Evolutionary conservation across 1,139 yeast genomes (phyloP).

Genomic region (Diutina pseudorugosa): DNA sequence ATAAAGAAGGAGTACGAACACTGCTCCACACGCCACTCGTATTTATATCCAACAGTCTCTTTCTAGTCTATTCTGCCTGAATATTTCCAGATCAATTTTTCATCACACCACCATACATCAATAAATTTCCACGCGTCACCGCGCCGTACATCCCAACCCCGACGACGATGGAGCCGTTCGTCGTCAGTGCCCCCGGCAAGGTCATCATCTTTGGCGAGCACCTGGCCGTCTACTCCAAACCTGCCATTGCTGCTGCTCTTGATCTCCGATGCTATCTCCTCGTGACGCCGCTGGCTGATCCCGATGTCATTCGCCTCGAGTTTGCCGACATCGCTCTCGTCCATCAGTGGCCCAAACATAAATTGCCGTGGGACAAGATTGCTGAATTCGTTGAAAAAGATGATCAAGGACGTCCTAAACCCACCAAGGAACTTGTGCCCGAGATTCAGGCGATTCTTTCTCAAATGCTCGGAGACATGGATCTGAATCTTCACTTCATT

Average conservation of each 20-base stretch:
- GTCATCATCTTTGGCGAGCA: conserved; percentile 96
- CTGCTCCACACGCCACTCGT: too few relatives aligned
- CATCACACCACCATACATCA: not conserved
- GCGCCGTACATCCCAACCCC: not conserved
- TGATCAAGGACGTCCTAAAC: conserved; percentile 22
- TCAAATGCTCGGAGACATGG: conserved; percentile 30
- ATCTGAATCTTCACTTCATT: conserved; percentile 53
- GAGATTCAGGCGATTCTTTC: conserved; percentile 41
- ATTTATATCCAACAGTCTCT: too few relatives aligned
- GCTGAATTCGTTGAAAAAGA: conserved; percentile 11
- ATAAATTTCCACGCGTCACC: not conserved
- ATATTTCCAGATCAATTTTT: not conserved
- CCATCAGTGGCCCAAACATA: conserved; percentile 46
- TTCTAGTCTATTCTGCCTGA: too few relatives aligned
- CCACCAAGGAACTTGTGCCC: conserved; percentile 47
- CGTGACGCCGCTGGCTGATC: conserved; percentile 33
- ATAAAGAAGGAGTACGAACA: too few relatives aligned
- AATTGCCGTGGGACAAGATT: conserved; percentile 49
- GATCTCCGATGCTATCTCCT: conserved; percentile 70
- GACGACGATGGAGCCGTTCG: conserved; percentile 28
- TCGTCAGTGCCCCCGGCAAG: conserved; percentile 93
- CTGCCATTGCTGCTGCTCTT: conserved; percentile 86
- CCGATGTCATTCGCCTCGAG: conserved; percentile 41
- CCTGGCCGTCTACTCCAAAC: conserved; percentile 87
- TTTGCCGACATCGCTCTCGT: conserved; percentile 73